Evolutionary conservation across 768 basidiomycete species (phyloP).

Genomic region (Rhizopogon salebrosus): DNA sequence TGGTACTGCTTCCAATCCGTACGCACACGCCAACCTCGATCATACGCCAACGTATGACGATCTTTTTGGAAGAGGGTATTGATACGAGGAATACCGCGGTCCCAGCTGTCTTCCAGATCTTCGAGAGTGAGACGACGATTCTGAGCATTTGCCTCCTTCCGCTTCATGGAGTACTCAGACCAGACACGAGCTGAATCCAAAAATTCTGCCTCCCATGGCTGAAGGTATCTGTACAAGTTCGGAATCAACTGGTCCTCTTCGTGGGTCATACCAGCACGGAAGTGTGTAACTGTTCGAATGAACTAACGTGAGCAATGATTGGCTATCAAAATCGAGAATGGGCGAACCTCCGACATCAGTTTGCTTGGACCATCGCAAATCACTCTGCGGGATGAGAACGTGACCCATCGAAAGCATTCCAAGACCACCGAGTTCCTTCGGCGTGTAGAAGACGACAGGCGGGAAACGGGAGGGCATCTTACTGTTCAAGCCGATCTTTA

Average conservation of each 20-base stretch:
- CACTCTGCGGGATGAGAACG: slow-evolving; percentile 96
- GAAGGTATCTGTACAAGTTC: slow-evolving; percentile 93
- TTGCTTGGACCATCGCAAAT: slow-evolving; percentile 96
- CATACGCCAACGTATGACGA: slow-evolving; percentile 95
- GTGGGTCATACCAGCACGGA: slow-evolving; percentile 98
- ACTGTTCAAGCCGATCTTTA: slow-evolving; percentile 98
- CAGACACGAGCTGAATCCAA: slow-evolving; percentile 97
- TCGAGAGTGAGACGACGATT: slow-evolving; percentile 95
- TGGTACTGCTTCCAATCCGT: slow-evolving; percentile 99
- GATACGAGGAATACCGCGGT: slow-evolving; percentile 96
- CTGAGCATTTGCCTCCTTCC: slow-evolving; percentile 99
- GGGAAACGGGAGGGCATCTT: slow-evolving; percentile 99
- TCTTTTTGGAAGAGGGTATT: slow-evolving; percentile 99
- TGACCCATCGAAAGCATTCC: slow-evolving; percentile 99
- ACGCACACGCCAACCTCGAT: slow-evolving; percentile 97
- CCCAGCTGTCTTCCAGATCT: slow-evolving; percentile 98
- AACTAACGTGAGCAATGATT: not conserved
- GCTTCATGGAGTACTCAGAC: slow-evolving; percentile 99
- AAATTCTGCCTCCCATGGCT: slow-evolving; percentile 98
- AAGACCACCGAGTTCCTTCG: slow-evolving; percentile 96
- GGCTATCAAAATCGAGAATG: not conserved
- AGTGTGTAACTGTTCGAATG: slow-evolving; percentile 73
- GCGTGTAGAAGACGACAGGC: slow-evolving; percentile 92
- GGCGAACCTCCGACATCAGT: slow-evolving; percentile 83
- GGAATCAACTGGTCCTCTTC: slow-evolving; percentile 95